A percentile compares a stretch with the other conserved stretches of the same genome.
Conservation (phyloP, 108 stramenopile genomes). For the Skeletonema grethae region DNA sequence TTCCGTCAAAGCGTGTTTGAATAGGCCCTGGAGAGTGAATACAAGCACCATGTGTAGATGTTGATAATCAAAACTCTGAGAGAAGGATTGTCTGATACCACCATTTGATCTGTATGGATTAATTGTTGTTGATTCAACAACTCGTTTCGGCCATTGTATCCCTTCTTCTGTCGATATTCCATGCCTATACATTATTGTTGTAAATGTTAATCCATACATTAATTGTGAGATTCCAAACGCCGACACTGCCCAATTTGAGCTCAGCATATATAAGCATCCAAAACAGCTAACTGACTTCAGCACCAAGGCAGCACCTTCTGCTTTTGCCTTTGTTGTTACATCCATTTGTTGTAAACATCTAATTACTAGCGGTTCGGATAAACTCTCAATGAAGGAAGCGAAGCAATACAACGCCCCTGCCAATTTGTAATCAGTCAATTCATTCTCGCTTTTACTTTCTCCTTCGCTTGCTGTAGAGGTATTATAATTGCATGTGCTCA, state of each 20-base stretch:
- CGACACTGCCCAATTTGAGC: slow-evolving; percentile 50
- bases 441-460: background rate
- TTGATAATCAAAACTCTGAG: slow-evolving; percentile 37
- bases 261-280: slow-evolving; percentile 26
- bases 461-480: background rate
- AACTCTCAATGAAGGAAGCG: slow-evolving; percentile 69
- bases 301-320: slow-evolving; percentile 74
- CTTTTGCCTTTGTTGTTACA: slow-evolving; percentile 63
- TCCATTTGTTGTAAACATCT: slow-evolving; percentile 65
- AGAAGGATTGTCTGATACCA: background rate
- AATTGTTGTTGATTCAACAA: background rate
- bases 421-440: slow-evolving; percentile 59
- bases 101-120: slow-evolving; percentile 18
- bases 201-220: slow-evolving; percentile 63
- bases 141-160: slow-evolving; percentile 42
- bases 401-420: slow-evolving; percentile 86
- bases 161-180: slow-evolving; percentile 25
- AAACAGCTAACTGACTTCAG: slow-evolving; percentile 60
- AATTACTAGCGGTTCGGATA: slow-evolving; percentile 75
- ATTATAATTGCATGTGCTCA: slow-evolving; percentile 26
- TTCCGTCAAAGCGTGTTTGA: slow-evolving; percentile 90
- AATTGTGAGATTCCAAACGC: slow-evolving; percentile 84
- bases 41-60: slow-evolving; percentile 57
- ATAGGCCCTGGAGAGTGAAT: slow-evolving; percentile 77
- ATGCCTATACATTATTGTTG: slow-evolving; percentile 50